Conservation (phyloP, 106 monocot species). For the Cymbidium sinense region DNA sequence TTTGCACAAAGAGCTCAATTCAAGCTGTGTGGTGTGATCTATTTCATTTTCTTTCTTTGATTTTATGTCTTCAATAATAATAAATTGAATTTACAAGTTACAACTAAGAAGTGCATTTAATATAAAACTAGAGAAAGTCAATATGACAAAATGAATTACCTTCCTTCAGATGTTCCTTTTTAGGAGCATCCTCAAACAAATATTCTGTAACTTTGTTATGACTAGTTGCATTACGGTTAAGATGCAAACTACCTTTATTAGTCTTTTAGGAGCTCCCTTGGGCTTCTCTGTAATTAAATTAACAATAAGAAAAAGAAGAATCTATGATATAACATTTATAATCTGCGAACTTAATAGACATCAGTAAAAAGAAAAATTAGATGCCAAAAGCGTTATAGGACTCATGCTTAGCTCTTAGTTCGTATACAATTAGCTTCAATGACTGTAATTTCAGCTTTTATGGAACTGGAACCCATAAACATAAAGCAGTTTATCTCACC, state of each 20-base stretch:
- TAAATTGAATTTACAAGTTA: background rate
- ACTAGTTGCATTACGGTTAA: too few relatives aligned
- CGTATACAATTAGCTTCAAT: background rate
- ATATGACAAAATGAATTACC: background rate
- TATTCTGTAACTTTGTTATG: too few relatives aligned
- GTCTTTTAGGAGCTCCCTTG: too few relatives aligned
- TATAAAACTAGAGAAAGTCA: background rate
- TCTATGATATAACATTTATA: background rate
- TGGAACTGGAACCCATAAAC: background rate
- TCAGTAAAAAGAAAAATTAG: background rate
- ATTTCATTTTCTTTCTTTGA: constrained; percentile 5
- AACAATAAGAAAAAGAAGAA: background rate
- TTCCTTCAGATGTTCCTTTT: too few relatives aligned
- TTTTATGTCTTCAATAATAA: background rate
- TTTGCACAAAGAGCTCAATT: background rate
- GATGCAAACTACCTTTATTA: too few relatives aligned
- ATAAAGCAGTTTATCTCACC: background rate
- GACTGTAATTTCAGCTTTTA: background rate
- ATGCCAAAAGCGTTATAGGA: background rate
- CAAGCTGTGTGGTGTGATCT: background rate
- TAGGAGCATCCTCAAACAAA: too few relatives aligned
- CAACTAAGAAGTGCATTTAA: background rate
- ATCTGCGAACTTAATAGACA: background rate
- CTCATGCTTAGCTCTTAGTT: background rate
- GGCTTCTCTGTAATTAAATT: background rate